Evolutionary conservation across 768 basidiomycete species (phyloP), one percentile per base, ranked within the genome.

Genomic region (Holtermannia corniformis): DNA sequence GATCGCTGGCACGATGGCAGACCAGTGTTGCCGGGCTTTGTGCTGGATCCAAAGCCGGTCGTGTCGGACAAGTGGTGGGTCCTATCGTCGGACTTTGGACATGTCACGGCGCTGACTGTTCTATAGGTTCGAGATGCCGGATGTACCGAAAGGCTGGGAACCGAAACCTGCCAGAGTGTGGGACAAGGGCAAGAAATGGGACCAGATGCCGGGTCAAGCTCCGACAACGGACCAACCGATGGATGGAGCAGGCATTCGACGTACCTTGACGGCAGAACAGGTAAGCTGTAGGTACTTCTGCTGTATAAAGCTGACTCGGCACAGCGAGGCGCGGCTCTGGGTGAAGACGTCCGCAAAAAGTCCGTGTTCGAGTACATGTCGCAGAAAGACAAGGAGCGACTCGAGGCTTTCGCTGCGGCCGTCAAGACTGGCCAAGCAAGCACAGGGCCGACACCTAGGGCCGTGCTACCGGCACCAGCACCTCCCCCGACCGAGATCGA

Each of bases 291-390:
- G 2, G 40, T 49, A 13, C n/a, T 42, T 42, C 23, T 19, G 41
- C 11, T 44, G 47, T 12, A 57, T 16, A 4, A 12, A 51, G 5
- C 51, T 41, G 25, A 43, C 27, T 12, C 41, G 37, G 40, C 22
- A 25, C 57, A 96, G 91, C 80, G 95, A 47, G 93, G 90, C 23
- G 73, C 78, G 1, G 76, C 85, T 19, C 76, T 97, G 0, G 92
- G 92, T 50, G 95, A 97, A 72, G 80, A 80, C 10, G 80, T 86
- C 1, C 81, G 82, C 11, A 62, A 61, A 20, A 72, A 68, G 52
- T 96, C 93, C 0, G 81, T 99, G 14, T 96, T 93, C 68, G 92
- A 97, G 43, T 97, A 83, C 68, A 81, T 97, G 68, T 93, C 95
- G 0, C 81, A 85, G 58, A 92, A 91, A 63, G 89, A 93, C 63